Evolutionary conservation across 305 asterid species (phyloP).

Genomic region (Fraxinus greggii): DNA sequence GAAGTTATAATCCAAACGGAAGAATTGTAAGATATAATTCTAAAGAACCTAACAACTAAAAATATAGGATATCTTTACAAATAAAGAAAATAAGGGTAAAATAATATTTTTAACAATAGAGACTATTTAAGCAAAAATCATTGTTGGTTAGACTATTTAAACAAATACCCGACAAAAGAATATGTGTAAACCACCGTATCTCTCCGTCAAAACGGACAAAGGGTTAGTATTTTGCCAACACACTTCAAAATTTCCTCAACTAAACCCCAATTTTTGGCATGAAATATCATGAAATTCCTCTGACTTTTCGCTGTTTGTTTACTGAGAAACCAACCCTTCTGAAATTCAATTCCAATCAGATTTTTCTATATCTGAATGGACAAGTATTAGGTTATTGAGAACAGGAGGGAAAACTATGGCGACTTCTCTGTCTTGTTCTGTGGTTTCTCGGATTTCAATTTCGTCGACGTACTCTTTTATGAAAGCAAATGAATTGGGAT

Average conservation of each 20-base stretch:
- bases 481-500: constrained; percentile 30
- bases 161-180: not conserved
- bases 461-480: constrained; percentile 30
- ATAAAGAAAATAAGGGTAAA: too few relatives aligned
- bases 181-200: not conserved
- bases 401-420: constrained; percentile 41
- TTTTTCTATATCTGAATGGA: constrained; percentile 22
- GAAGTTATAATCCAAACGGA: too few relatives aligned
- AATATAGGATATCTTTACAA: too few relatives aligned
- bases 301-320: not conserved
- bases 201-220: not conserved
- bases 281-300: not conserved
- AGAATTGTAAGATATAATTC: too few relatives aligned
- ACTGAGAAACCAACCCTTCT: not conserved
- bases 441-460: constrained; percentile 35
- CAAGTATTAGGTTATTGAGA: constrained; percentile 3
- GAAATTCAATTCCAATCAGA: constrained; percentile 18
- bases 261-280: not conserved
- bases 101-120: too few relatives aligned
- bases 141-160: too few relatives aligned
- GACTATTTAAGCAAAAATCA: too few relatives aligned
- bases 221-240: not conserved
- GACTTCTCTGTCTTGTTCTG: constrained; percentile 36
- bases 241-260: not conserved
- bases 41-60: too few relatives aligned